Evolutionary conservation across 345 rosid genomes (phyloP), one percentile per base, ranked within the genome.

Genomic region (Diplotaxis tenuifolia): DNA sequence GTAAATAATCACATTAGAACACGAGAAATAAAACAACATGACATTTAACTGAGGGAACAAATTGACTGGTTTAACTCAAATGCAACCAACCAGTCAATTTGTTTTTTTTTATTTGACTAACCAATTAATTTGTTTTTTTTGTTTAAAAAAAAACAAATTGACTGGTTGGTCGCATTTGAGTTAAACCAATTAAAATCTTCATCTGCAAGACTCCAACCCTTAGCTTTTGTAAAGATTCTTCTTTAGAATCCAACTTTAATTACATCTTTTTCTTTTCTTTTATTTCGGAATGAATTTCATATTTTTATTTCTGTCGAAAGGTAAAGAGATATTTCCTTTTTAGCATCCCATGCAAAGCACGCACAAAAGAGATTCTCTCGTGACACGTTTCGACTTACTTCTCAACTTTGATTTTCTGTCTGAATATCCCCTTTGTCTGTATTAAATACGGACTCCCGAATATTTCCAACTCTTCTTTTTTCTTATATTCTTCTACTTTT

Each of bases 381-480:
- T 71, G 76, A 77, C 80, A 77, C 76, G 80, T 77, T 71, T 77
- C 80, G 80, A 65, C 76, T 77, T 18, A 22, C 65, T 71, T 70
- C 62, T n/a, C 53, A 18, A 70, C 72, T 77, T 77, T 77, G 71
- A 59, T 65, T 47, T 65, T 68, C 63, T 77, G 68, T 71, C 76
- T 77, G 80, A 77, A 77, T 77, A 77, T 77, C 80, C 80, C 50
- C 75, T 77, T 65, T 77, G 80, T 77, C 80, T 77, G 76, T 65
- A 71, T 71, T 58, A 58, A 57, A 77, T 77, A 57, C 68, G 62
- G 61, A 25, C 66, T 50, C 47, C 0, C 67, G 45, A 70, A 56
- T 76, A 70, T 71, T 25, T 58, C 42, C 23, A 28, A 4, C 45
- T 18, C 60, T 65, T 49, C 29, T 69, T 56, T 77, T 57, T 47